These are phyloP conservation scores for Hydnomerulius pinastri DNA, from an alignment of 768 basidiomycete genomes.

Conservation along the genomic window DNA sequence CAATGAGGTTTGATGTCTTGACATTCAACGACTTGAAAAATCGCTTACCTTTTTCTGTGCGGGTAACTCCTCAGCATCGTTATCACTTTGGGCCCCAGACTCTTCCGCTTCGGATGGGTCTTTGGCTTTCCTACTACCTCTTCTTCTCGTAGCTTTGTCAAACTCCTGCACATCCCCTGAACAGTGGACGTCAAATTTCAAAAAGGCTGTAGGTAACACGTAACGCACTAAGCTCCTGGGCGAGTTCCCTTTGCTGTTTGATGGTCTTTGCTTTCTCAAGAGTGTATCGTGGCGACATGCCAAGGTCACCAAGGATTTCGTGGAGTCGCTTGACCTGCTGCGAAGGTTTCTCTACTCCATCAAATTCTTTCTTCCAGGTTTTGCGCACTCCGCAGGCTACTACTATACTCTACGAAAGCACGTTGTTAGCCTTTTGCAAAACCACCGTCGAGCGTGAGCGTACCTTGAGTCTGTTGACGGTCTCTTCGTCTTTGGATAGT, in stretches of 20 bases:
- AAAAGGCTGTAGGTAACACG: not conserved
- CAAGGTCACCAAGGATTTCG: constrained; percentile 66
- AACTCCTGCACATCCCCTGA: constrained; percentile 79
- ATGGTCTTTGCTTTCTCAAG: constrained; percentile 81
- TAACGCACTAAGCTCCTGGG: constrained; percentile 71
- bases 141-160: constrained; percentile 47
- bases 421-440: not conserved
- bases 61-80: constrained; percentile 36
- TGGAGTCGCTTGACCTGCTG: constrained; percentile 69
- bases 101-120: constrained; percentile 19
- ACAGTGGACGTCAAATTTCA: not conserved
- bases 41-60: constrained; percentile 45
- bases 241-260: constrained; percentile 71
- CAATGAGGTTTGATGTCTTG: too few species aligned
- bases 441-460: not conserved
- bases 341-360: constrained; percentile 53
- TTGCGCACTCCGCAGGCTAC: constrained; percentile 77
- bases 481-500: constrained; percentile 66
- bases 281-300: constrained; percentile 78
- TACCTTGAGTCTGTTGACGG: constrained; percentile 75
- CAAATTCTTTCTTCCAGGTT: constrained; percentile 74
- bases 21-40: too few species aligned
- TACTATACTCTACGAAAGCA: constrained; percentile 54
- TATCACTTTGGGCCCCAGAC: constrained; percentile 34
- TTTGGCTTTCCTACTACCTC: constrained; percentile 19